Conservation (phyloP, 768 basidiomycete species). For the Tulasnella sp. region DNA sequence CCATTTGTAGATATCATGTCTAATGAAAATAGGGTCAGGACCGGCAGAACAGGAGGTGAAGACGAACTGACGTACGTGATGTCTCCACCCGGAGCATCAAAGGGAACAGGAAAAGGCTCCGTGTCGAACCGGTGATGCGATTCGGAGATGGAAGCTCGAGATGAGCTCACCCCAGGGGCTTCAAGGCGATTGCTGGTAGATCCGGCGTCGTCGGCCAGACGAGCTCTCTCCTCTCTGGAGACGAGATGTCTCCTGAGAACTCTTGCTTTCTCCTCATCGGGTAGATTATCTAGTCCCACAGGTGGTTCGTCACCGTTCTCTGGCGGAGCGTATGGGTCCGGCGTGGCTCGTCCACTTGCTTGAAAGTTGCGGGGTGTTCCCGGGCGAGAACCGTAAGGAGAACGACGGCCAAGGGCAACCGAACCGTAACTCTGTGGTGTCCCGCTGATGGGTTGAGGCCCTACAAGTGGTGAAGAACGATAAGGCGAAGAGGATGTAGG, state of each 20-base stretch:
- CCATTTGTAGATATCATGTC: slow-evolving; percentile 95
- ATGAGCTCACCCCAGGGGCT: slow-evolving; percentile 1
- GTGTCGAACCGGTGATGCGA: slow-evolving; percentile 45
- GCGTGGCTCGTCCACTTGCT: slow-evolving; percentile 8
- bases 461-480: neutral
- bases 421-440: slow-evolving; percentile 6
- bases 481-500: slow-evolving; percentile 12
- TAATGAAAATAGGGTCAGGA: slow-evolving; percentile 38
- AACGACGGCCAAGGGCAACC: slow-evolving; percentile 11
- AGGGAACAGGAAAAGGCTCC: slow-evolving; percentile 83
- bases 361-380: slow-evolving; percentile 15
- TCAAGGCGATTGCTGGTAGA: neutral
- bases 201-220: slow-evolving; percentile 28
- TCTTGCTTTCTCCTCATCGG: slow-evolving; percentile 79
- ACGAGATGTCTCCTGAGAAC: slow-evolving; percentile 79
- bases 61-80: slow-evolving; percentile 67
- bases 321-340: slow-evolving; percentile 17
- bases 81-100: slow-evolving; percentile 82
- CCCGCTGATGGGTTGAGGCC: neutral
- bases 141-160: slow-evolving; percentile 29
- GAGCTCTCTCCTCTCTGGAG: slow-evolving; percentile 59
- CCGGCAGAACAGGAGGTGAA: slow-evolving; percentile 16
- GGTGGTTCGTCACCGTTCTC: slow-evolving; percentile 6
- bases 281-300: slow-evolving; percentile 51
- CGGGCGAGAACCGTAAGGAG: slow-evolving; percentile 22